These are phyloP conservation scores for Russula sp. DNA, from an alignment of 768 basidiomycete genomes.

Conservation along the genomic window DNA sequence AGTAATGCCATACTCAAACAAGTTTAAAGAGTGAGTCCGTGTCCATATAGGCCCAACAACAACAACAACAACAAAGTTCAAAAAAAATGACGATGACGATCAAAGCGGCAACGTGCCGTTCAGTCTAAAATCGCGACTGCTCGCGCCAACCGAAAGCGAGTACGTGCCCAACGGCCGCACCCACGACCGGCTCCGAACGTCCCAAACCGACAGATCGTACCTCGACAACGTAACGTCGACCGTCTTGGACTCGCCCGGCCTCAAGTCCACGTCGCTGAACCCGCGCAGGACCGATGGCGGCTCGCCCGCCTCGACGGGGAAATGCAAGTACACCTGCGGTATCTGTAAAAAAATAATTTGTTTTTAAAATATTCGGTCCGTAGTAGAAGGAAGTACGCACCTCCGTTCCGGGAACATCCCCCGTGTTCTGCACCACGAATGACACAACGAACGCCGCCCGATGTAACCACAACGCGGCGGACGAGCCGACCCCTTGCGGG, in stretches of 20 bases:
- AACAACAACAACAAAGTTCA: background rate
- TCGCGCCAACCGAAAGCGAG: constrained; percentile 28
- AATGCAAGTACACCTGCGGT: constrained; percentile 69
- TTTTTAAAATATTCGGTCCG: background rate
- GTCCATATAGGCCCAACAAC: no score
- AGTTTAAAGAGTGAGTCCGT: no score
- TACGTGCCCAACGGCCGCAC: constrained; percentile 27
- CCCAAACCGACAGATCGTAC: constrained; percentile 29
- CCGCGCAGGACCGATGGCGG: constrained; percentile 55
- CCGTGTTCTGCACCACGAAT: constrained; percentile 62
- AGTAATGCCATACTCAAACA: no score
- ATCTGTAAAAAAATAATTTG: constrained; percentile 34
- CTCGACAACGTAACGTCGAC: constrained; percentile 22
- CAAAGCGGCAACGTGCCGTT: background rate
- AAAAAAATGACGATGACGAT: background rate
- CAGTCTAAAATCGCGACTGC: constrained; percentile 19
- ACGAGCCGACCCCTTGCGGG: constrained; percentile 49
- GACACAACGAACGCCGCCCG: constrained; percentile 53
- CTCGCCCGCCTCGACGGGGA: constrained; percentile 54
- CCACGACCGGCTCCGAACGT: constrained; percentile 32
- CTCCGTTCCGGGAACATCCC: constrained; percentile 54
- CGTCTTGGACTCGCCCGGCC: constrained; percentile 20
- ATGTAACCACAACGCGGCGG: constrained; percentile 63
- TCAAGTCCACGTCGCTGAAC: constrained; percentile 23
- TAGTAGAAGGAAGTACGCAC: constrained; percentile 29